Base-by-base conservation (phyloP, 73 alveolate genomes). In the Effrenium voratum region DNA sequence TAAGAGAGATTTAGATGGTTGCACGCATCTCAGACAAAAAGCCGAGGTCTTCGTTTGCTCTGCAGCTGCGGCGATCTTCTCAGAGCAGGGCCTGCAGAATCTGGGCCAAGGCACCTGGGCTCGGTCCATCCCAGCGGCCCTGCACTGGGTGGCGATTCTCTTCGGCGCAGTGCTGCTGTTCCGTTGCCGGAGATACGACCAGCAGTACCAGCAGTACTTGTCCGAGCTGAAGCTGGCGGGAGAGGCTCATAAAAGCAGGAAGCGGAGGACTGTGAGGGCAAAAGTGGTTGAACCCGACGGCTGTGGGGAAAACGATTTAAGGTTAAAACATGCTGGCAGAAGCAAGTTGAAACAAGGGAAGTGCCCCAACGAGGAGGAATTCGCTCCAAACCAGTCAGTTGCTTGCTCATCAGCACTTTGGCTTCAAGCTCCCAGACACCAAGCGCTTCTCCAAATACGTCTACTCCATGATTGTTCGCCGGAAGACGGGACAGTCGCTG, bases 21-120 rank as follows among this genome's bases (percentile, higher is more conserved):
- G n/a, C n/a, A n/a, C n/a, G n/a, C n/a, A n/a, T n/a, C n/a, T n/a
- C n/a, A n/a, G n/a, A n/a, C n/a, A n/a, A n/a, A n/a, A 12, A 12
- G 43, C 38, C 77, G 38, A 66, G 77, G 77, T 32, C 43, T 32
- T 36, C 28, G 82, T 70, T 30, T 76, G 86, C 59, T 76, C 86
- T 38, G 86, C 86, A 36, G 86, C 86, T 38, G 86, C 59, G 10
- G 34, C 59, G 86, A 76, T 76, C 59, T 76, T 76, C 40, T 76
- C 86, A 5, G 2, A 38, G 59, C 60, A 76, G 40, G 86, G 60
- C 59, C 40, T 76, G 34, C 19, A 40, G 36, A 76, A 76, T 40
- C 86, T 76, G 36, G 60, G 26, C 59, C 55, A 36, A 4, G 40
- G 60, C 32, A 28, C 4, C 22, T 76, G 86, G 86, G 59, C 59